Evolutionary conservation across 768 basidiomycete genomes (phyloP).

Genomic region (Russula abietina): DNA sequence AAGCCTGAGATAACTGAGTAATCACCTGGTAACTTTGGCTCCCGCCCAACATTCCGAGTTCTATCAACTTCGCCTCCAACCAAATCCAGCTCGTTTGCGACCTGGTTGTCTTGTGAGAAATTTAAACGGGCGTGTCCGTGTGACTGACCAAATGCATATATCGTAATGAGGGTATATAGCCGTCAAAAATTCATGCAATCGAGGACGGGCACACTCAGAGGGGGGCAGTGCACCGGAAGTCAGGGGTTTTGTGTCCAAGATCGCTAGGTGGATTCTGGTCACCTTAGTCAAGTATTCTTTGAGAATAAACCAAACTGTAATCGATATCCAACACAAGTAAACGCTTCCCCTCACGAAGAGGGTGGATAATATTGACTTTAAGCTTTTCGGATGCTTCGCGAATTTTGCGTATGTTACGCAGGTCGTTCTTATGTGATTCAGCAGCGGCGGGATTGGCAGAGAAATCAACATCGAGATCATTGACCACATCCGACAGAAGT

Average conservation of each 20-base stretch:
- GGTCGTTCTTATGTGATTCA: constrained; percentile 62
- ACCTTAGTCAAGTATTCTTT: neutral
- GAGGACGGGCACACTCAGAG: constrained; percentile 74
- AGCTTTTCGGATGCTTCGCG: constrained; percentile 63
- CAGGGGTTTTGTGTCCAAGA: constrained; percentile 78
- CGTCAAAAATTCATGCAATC: constrained; percentile 79
- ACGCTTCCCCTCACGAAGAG: constrained; percentile 68
- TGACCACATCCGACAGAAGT: constrained; percentile 61
- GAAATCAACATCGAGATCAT: constrained; percentile 81
- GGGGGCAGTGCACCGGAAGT: constrained; percentile 78
- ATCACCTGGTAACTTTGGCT: constrained; percentile 61
- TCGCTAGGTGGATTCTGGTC: constrained; percentile 41
- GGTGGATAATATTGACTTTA: constrained; percentile 65
- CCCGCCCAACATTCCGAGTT: constrained; percentile 77
- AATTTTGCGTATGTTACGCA: constrained; percentile 76
- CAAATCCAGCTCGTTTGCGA: constrained; percentile 86
- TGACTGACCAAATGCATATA: constrained; percentile 73
- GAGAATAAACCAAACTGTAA: constrained; percentile 51
- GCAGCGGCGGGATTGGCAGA: constrained; percentile 53
- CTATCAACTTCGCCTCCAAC: constrained; percentile 82
- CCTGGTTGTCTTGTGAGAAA: constrained; percentile 36
- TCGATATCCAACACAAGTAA: constrained; percentile 85
- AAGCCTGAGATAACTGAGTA: neutral
- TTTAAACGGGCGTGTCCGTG: neutral
- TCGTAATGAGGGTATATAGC: constrained; percentile 79